Percentiles rank a stretch among this genome's conserved stretches.
Evolutionary conservation across 2,329 filamentous ascomycete species (phyloP).

Genomic region (Elsinoe ampelina): DNA sequence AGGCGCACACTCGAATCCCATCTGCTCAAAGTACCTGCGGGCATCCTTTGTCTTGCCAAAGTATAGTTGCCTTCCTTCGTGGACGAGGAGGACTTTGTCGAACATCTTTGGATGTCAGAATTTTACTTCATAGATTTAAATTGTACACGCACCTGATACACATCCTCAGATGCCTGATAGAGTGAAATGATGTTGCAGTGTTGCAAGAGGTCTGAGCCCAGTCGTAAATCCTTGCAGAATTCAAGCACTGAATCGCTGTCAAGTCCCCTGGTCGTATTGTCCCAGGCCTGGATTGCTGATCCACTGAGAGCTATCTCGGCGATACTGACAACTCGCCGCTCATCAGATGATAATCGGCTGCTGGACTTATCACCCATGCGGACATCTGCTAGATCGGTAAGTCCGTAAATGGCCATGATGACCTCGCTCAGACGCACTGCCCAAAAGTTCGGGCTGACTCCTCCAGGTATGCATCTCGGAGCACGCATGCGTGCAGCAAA

Average conservation of each 20-base stretch:
- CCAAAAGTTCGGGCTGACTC: conserved; percentile 50
- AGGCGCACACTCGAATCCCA: conserved; percentile 59
- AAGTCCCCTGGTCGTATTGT: conserved; percentile 42
- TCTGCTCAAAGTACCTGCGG: conserved; percentile 54
- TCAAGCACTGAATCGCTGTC: conserved; percentile 51
- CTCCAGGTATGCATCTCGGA: conserved; percentile 41
- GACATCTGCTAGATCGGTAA: conserved; percentile 49
- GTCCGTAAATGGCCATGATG: conserved; percentile 52
- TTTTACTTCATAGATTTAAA: conserved; percentile 18
- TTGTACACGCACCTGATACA: conserved; percentile 47
- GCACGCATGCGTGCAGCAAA: conserved; percentile 50
- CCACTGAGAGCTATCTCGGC: conserved; percentile 43
- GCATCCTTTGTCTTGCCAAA: conserved; percentile 54
- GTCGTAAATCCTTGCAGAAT: conserved; percentile 46
- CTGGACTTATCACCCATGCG: conserved; percentile 51
- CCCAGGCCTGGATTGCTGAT: conserved; percentile 35
- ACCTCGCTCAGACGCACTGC: conserved; percentile 51
- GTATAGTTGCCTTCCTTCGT: conserved; percentile 69
- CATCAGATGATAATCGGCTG: conserved; percentile 53
- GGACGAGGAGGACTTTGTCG: conserved; percentile 65
- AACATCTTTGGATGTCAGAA: conserved; percentile 35
- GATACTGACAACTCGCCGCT: conserved; percentile 49
- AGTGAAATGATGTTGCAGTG: conserved; percentile 48
- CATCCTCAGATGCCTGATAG: conserved; percentile 41
- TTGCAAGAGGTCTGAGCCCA: conserved; percentile 42